Evolutionary conservation across 192 early-diverging fungal genomes (phyloP).

Genomic region (Gigaspora rosea): DNA sequence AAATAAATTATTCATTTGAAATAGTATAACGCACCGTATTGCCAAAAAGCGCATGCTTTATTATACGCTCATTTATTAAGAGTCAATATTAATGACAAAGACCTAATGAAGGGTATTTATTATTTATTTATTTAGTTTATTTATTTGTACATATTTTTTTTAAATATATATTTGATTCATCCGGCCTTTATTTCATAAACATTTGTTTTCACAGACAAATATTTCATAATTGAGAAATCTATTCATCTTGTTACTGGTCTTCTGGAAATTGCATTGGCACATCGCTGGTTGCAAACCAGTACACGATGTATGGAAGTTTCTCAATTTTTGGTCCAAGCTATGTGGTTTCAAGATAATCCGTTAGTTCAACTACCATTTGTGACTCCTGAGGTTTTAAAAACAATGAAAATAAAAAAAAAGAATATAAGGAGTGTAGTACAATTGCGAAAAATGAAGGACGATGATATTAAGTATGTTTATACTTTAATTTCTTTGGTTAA

Average conservation of each 20-base stretch:
- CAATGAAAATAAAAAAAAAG: constrained; percentile 64
- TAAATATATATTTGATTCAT: constrained; percentile 20
- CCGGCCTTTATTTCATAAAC: neutral
- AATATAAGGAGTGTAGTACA: constrained; percentile 65
- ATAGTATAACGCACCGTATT: constrained; percentile 42
- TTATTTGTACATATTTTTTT: neutral
- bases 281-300: constrained; percentile 81
- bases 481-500: neutral
- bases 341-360: constrained; percentile 73
- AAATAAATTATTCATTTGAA: neutral
- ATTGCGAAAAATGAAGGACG: constrained; percentile 65
- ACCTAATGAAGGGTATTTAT: constrained; percentile 42
- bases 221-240: constrained; percentile 71
- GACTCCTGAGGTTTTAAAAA: constrained; percentile 64
- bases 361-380: constrained; percentile 87
- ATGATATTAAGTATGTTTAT: constrained; percentile 53
- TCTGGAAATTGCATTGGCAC: constrained; percentile 82
- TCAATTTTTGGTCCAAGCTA: constrained; percentile 89
- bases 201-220: constrained; percentile 54
- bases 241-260: constrained; percentile 82
- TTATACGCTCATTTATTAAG: constrained; percentile 85
- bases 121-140: too few species aligned
- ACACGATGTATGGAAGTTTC: constrained; percentile 77
- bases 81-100: constrained; percentile 59
- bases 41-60: constrained; percentile 74